Evolutionary conservation across 2,329 filamentous ascomycete species (phyloP), one percentile per base, ranked within the genome.

Genomic region (Cladophialophora psammophila): DNA sequence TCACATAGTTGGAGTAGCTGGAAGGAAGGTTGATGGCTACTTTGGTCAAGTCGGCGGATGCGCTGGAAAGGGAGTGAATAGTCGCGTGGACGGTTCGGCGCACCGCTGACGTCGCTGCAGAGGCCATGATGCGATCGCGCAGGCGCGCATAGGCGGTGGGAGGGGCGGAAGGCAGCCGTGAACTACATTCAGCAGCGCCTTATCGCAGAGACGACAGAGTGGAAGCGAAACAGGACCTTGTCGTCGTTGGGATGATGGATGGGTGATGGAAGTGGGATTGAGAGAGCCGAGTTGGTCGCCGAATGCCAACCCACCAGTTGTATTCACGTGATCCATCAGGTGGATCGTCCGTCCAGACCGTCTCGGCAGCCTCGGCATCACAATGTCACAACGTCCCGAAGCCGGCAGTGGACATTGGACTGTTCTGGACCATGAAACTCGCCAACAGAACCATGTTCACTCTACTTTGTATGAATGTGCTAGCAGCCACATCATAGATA

Each of bases 1-100:
- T 91, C 82, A 99, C 94, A 81, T 98, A 97, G 71, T 95, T 90
- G 75, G 89, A 88, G 80, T 96, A 96, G 18, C 70, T 68, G 20
- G 71, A 65, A 35, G 72, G 72, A 6, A 74, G 65, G 34, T 66
- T 70, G 38, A 68, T 64, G 50, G 68, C 68, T 26, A 68, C 59
- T 54, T 63, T 65, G 34, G 69, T 65, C 32, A 72, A 58, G 48
- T 68, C 66, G 34, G 68, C 54, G 9, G 72, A 70, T 53, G 70
- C 71, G 53, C 52, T 60, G 20, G 72, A 68, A 12, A 71, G 52
- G 18, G 68, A 65, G 32, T 40, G 63, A 18, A 71, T 31, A 34
- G 72, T 72, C 50, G 69, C 64, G 62, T 67, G 62, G 36, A 67
- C 65, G 13, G 63, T 63, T 32, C 62, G 69, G 52, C 68, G 71